phyloP scores from a whole-genome alignment of 2,329 filamentous ascomycete genomes.

The Aspergillus uvarum region DNA sequence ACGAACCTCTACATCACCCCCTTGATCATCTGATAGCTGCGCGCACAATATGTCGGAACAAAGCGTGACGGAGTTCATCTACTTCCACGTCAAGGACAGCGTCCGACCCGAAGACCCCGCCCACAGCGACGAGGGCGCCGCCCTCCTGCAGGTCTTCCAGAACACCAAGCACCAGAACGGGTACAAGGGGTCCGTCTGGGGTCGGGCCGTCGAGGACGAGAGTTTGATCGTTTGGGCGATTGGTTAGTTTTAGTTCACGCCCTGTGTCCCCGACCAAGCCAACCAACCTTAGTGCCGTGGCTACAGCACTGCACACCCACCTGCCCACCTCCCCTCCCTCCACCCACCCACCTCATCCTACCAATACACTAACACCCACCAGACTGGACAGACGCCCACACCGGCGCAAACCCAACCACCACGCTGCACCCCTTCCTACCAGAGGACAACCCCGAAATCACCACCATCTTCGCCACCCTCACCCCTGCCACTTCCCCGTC shows the following conservation, averaged over 20 bases:
- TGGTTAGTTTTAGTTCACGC: conserved; percentile 25
- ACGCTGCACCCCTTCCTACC: conserved; percentile 10
- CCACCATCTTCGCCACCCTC: conserved; percentile 33
- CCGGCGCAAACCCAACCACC: conserved; percentile 26
- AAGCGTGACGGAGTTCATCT: conserved; percentile 37
- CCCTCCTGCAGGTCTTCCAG: conserved; percentile 30
- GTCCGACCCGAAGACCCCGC: conserved; percentile 40
- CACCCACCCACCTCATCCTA: not conserved
- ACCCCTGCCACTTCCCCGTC: conserved; percentile 16
- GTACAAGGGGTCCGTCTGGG: conserved; percentile 38
- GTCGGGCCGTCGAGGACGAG: conserved; percentile 37
- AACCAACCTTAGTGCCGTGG: no score
- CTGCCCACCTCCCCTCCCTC: not conserved
- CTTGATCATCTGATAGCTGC: not conserved
- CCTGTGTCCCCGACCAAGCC: not conserved
- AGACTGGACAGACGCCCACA: conserved; percentile 38
- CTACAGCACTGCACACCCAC: not conserved
- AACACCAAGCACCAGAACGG: conserved; percentile 35
- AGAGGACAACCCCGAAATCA: conserved; percentile 25
- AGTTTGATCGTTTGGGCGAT: conserved; percentile 39
- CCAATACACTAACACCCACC: not conserved
- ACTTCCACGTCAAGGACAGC: conserved; percentile 37
- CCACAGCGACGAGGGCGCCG: conserved; percentile 31
- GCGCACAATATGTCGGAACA: conserved; percentile 22
- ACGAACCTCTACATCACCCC: not conserved